Percentiles rank a stretch among this genome's conserved stretches.
Evolutionary conservation across 164 flowering plant genomes (phyloP).

Genomic region (Magnolia kwangsiensis): DNA sequence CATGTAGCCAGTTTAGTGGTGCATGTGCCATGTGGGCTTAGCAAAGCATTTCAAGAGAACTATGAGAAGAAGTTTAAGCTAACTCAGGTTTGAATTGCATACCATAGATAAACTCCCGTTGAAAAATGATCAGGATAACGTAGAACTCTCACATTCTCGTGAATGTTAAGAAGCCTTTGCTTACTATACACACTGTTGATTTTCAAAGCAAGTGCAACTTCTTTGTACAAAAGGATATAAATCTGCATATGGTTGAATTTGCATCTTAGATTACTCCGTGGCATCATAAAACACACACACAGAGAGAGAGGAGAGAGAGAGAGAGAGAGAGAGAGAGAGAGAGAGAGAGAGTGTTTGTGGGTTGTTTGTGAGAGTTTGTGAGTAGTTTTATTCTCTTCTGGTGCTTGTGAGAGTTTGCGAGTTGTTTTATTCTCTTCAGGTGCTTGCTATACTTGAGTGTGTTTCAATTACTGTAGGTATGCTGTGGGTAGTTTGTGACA

Average conservation of each 20-base stretch:
- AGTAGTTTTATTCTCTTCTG: too few relatives aligned
- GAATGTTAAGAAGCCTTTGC: conserved; percentile 79
- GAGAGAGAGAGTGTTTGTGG: too few relatives aligned
- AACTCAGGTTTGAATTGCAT: conserved; percentile 22
- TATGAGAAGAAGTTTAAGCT: neutral
- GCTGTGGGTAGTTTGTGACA: too few relatives aligned
- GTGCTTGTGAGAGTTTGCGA: too few relatives aligned
- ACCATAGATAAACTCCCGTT: conserved; percentile 93
- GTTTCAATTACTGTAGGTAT: too few relatives aligned
- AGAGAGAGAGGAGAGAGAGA: neutral
- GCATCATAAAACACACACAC: neutral
- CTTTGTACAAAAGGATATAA: conserved; percentile 92
- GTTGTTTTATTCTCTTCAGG: neutral
- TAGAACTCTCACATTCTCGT: conserved; percentile 88
- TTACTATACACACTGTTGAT: conserved; percentile 96
- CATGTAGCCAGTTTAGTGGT: too few relatives aligned
- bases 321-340: too few relatives aligned
- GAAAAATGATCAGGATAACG: conserved; percentile 99
- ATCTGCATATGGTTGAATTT: conserved; percentile 46
- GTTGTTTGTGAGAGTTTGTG: too few relatives aligned
- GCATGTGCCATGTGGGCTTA: neutral
- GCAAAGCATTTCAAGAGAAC: neutral
- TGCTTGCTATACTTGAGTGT: neutral
- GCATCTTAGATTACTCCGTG: neutral
- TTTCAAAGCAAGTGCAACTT: conserved; percentile 94